These are phyloP conservation scores for Trichophyton equinum DNA, from an alignment of 2,329 filamentous ascomycete species.

Conservation along the genomic window DNA sequence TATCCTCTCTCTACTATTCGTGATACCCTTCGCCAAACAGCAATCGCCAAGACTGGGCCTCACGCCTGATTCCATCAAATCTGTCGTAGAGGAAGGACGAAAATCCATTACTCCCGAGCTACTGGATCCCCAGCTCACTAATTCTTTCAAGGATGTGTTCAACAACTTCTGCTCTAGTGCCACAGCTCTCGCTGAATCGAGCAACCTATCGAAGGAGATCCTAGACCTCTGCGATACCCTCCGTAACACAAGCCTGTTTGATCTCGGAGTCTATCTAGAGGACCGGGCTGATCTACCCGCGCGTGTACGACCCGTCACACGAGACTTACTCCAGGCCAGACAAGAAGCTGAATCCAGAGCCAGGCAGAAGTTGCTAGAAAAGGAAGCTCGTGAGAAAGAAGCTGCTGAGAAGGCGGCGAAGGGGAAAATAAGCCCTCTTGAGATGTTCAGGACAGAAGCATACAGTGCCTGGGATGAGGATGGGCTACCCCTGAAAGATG, in stretches of 20 bases:
- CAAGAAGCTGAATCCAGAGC: conserved; percentile 37
- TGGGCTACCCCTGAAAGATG: conserved; percentile 65
- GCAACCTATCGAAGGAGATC: conserved; percentile 55
- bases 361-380: conserved; percentile 42
- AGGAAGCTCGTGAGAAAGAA: conserved; percentile 46
- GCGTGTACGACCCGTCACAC: conserved; percentile 56
- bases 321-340: conserved; percentile 41
- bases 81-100: conserved; percentile 26
- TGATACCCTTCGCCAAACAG: conserved; percentile 45
- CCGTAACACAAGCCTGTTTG: conserved; percentile 67
- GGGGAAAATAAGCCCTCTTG: conserved; percentile 44
- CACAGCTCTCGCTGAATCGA: conserved; percentile 29
- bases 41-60: conserved; percentile 39
- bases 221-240: conserved; percentile 67
- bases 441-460: conserved; percentile 47
- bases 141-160: conserved; percentile 36
- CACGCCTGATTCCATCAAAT: conserved; percentile 25
- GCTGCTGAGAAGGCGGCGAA: conserved; percentile 41
- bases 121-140: conserved; percentile 12
- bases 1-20: conserved; percentile 46
- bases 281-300: conserved; percentile 60
- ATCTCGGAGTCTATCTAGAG: conserved; percentile 76
- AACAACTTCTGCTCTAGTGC: conserved; percentile 28
- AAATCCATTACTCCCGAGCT: conserved; percentile 7
- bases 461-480: conserved; percentile 73